Evolutionary conservation across 345 rosid species (phyloP), one percentile per base, ranked within the genome.

Genomic region (Pistacia vera): DNA sequence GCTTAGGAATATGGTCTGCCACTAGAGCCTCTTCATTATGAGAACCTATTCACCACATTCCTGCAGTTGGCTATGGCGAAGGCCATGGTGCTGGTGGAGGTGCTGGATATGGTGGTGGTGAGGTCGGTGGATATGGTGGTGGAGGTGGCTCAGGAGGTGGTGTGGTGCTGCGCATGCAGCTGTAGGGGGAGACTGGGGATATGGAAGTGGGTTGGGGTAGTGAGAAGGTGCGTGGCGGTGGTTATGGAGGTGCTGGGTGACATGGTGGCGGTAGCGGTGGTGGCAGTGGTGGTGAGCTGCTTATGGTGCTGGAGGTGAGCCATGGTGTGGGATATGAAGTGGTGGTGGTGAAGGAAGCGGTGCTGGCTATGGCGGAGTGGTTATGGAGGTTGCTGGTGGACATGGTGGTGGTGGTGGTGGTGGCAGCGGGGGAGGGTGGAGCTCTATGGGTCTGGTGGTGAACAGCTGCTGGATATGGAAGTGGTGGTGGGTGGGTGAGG

Each of bases 1-100:
- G 68, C 56, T 57, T 85, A n/a, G 84, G 83, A 38, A 58, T 85
- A 44, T 75, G 75, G 38, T 75, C 82, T 44, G 83, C 83, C n/a
- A 56, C 80, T 55, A 72, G 85, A 73, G 72, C 75, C 82, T 85
- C 64, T 77, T 85, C 61, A 75, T 20, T 18, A 25, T 57, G 77
- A 77, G 79, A 63, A 72, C 35, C 33, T 2, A 67, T 51, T 25
- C 46, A 41, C 46, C 9, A 41, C 46, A n/a, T 68, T 64, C 16
- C 17, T 7, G 68, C 41, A 51, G 63, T n/a, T 33, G 79, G 76
- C 18, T 41, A 65, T 48, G 81, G 80, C 49, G 68, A 38, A 16
- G 81, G 72, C 16, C 48, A 64, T 58, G 86, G 81, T 0, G 58
- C 61, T 5, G 65, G 74, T 63, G 72, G 63, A 22, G 81, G 79